Evolutionary conservation across 148 eudicot species (phyloP).

Genomic region (Diospyros lotus): DNA sequence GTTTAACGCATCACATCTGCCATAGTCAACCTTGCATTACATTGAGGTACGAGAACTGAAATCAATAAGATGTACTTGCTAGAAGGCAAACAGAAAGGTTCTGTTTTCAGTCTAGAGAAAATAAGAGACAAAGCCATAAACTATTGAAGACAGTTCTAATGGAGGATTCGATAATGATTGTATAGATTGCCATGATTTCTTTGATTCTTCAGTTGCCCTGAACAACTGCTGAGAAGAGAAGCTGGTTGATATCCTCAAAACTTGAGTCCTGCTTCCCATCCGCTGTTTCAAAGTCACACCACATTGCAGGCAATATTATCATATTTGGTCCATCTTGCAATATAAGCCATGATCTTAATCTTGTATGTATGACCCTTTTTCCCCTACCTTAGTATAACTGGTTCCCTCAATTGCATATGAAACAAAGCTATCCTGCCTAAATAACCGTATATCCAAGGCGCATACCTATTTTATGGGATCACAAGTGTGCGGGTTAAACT

Average conservation of each 20-base stretch:
- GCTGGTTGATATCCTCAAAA: constrained; percentile 62
- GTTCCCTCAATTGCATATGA: no score
- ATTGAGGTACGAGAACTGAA: no score
- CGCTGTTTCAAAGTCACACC: constrained; percentile 17
- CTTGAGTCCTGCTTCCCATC: constrained; percentile 38
- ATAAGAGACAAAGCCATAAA: no score
- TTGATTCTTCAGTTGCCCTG: constrained; percentile 27
- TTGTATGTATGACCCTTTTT: neutral
- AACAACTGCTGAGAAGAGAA: constrained; percentile 72
- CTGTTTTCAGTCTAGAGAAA: no score
- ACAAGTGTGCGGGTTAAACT: no score
- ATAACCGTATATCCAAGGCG: neutral
- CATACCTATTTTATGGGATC: neutral
- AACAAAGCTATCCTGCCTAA: neutral
- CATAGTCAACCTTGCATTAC: no score
- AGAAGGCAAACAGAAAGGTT: no score
- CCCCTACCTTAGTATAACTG: neutral
- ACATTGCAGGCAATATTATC: neutral
- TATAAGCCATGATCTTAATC: neutral
- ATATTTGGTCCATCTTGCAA: neutral
- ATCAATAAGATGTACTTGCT: no score
- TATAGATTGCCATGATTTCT: no score
- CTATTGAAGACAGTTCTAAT: no score
- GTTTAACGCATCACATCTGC: no score
- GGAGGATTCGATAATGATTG: no score